Evolutionary conservation across 2,329 filamentous ascomycete species (phyloP).

Genomic region (Exserohilum rostratum): DNA sequence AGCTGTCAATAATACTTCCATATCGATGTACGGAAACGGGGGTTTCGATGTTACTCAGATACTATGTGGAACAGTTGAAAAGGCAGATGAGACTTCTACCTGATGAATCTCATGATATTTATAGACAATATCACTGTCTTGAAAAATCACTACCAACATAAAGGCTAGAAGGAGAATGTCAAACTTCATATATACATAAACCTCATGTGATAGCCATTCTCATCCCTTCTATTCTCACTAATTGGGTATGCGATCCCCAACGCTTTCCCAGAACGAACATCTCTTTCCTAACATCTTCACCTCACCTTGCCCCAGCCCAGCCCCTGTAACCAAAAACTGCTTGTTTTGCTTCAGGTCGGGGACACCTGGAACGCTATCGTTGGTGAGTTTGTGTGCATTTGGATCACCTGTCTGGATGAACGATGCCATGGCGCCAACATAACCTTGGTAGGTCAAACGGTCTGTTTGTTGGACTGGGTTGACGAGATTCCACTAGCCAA

Average conservation of each 20-base stretch:
- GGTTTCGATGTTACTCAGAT: too few relatives aligned
- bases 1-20: too few relatives aligned
- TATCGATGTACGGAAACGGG: too few relatives aligned
- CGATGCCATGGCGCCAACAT: slow-evolving; percentile 63
- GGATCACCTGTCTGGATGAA: slow-evolving; percentile 67
- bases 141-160: too few relatives aligned
- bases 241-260: slow-evolving; percentile 56
- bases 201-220: not conserved
- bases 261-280: slow-evolving; percentile 61
- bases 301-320: slow-evolving; percentile 52
- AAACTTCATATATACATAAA: too few relatives aligned
- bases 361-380: slow-evolving; percentile 51
- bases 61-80: too few relatives aligned
- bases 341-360: slow-evolving; percentile 51
- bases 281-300: slow-evolving; percentile 52
- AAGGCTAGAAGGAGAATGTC: too few relatives aligned
- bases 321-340: slow-evolving; percentile 59
- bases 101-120: too few relatives aligned
- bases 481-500: slow-evolving; percentile 64
- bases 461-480: slow-evolving; percentile 60
- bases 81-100: too few relatives aligned
- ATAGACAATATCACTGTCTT: too few relatives aligned
- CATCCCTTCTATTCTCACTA: not conserved
- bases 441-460: slow-evolving; percentile 62
- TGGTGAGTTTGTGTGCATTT: slow-evolving; percentile 62